Base-by-base conservation (phyloP, 306 rosid genomes). In the Quillaja saponaria region DNA sequence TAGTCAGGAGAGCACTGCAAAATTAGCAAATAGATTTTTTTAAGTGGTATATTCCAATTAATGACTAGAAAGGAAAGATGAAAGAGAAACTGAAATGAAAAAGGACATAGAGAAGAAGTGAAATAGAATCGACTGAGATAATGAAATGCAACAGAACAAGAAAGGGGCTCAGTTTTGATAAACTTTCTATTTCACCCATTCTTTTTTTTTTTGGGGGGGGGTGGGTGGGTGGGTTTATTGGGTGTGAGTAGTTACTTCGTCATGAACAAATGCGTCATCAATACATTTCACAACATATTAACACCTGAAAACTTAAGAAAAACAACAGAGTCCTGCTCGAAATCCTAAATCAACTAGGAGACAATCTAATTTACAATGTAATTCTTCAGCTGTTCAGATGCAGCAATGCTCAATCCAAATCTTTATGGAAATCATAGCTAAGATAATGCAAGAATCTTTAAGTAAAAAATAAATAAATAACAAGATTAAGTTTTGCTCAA, bases 1-100 rank as follows among this genome's bases (percentile, higher is more conserved):
- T 91, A 91, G 65, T 91, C 98, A 7, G 98, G 98, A 33, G 98
- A 82, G 90, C 98, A 91, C 95, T 88, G 96, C 75, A 68, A 67
- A 75, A 69, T 20, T 38, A 78, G 38, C 57, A 67, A 50, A 53
- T 48, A 61, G 11, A 45, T 66, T 53, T 41, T 34, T 14, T 37
- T 65, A 49, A 34, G 20, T 11, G 40, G 60, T 61, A 6, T 21
- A 20, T 41, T 69, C 25, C 34, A 55, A 39, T 15, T 18, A 19
- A 47, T 6, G 28, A 40, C 8, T 15, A 19, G 28, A n/a, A n/a
- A n/a, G n/a, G n/a, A 51, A 13, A 50, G 11, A n/a, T 19, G n/a
- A 68, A 35, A 68, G 44, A 58, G 51, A 48, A 1, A 31, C 12
- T 37, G 10, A 44, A 28, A 25, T 25, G 31, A 2, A 25, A 25